These are phyloP conservation scores for Aspergillus wentii DNA, from an alignment of 495 filamentous ascomycete species.

Conservation along the genomic window DNA sequence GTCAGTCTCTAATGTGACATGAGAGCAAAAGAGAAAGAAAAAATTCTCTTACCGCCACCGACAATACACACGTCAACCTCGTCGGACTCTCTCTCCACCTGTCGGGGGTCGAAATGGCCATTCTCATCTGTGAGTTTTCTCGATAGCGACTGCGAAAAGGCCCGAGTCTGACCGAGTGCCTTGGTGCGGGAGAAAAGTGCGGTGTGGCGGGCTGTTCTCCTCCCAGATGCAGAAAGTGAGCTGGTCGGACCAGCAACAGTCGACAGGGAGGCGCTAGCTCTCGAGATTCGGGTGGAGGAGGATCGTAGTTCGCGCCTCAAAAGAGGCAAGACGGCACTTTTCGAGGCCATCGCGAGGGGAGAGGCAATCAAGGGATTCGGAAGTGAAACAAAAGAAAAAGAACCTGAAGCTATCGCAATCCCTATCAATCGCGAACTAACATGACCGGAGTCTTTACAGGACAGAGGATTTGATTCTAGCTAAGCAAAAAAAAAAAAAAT, in stretches of 20 bases:
- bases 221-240: conserved; percentile 16
- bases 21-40: conserved; percentile 1
- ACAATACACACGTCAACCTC: conserved; percentile 96
- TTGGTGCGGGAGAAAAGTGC: conserved; percentile 14
- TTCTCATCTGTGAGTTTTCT: conserved; percentile 49
- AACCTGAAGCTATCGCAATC: too few relatives aligned
- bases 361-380: not conserved
- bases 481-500: too few relatives aligned
- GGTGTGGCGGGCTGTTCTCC: conserved; percentile 16
- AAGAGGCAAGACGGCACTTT: conserved; percentile 35
- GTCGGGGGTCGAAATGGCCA: conserved; percentile 65
- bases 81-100: conserved; percentile 81
- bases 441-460: too few relatives aligned
- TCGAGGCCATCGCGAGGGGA: conserved; percentile 33
- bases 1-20: conserved; percentile 11
- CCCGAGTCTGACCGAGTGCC: conserved; percentile 25
- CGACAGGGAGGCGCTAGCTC: conserved; percentile 23
- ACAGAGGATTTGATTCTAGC: too few relatives aligned
- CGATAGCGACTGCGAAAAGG: conserved; percentile 46
- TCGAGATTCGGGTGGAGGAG: conserved; percentile 21
- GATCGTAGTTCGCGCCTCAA: conserved; percentile 39
- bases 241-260: conserved; percentile 14
- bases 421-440: too few relatives aligned
- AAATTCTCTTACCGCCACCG: conserved; percentile 62
- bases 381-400: not conserved